These are phyloP conservation scores for Earliella scabrosa DNA, from an alignment of 1,284 basidiomycete species.

Conservation along the genomic window DNA sequence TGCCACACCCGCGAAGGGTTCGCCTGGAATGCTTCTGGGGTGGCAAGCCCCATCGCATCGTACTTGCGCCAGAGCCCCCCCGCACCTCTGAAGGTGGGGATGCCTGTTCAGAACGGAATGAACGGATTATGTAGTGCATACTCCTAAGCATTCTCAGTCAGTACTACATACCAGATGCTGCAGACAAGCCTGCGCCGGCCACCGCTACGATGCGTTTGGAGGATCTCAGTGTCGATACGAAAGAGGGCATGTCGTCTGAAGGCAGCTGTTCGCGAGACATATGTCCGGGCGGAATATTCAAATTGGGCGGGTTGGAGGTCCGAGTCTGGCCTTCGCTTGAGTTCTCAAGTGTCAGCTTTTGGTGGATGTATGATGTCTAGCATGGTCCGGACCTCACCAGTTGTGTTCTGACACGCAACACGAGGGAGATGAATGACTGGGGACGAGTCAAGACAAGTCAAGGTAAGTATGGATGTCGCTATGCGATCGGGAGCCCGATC, in stretches of 20 bases:
- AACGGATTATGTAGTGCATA: too few species aligned
- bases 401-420: too few species aligned
- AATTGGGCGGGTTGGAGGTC: too few species aligned
- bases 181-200: slow-evolving; percentile 64
- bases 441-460: background rate
- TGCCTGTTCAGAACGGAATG: slow-evolving; percentile 50
- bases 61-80: slow-evolving; percentile 66
- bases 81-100: slow-evolving; percentile 63
- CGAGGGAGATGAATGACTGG: too few species aligned
- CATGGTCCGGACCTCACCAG: too few species aligned
- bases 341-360: too few species aligned
- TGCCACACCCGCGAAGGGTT: slow-evolving; percentile 65
- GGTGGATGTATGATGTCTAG: too few species aligned
- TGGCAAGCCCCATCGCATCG: slow-evolving; percentile 60
- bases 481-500: slow-evolving; percentile 6
- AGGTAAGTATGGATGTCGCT: background rate
- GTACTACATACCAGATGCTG: slow-evolving; percentile 50
- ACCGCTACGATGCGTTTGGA: slow-evolving; percentile 55
- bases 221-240: slow-evolving; percentile 34
- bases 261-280: background rate
- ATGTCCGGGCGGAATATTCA: too few species aligned
- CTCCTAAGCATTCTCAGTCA: background rate
- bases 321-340: too few species aligned
- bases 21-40: slow-evolving; percentile 56
- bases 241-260: slow-evolving; percentile 33